Evolutionary conservation across 345 rosid species (phyloP), one percentile per base, ranked within the genome.

Genomic region (Boechera divaricarpa): DNA sequence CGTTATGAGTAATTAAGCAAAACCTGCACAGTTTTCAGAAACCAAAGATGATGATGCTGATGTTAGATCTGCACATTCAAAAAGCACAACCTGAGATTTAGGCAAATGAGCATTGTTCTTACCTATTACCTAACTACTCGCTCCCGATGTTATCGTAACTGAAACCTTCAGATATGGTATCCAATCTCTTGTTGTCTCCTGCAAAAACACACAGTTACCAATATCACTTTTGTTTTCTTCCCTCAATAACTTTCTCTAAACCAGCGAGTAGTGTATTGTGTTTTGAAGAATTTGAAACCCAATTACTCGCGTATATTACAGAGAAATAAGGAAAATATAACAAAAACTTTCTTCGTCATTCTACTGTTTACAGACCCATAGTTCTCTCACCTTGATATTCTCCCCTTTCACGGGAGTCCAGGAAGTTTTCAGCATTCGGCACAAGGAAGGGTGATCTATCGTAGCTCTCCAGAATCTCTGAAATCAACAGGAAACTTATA

Each of bases 391-490:
- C 90, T 82, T 86, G 85, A 72, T 84, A 89, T 18, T 86, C 91
- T 80, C 76, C 82, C 33, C 88, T 84, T 64, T 86, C 92, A 42
- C 84, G 87, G 58, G 91, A 82, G 76, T 90, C 92, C 58, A 84
- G 73, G 71, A 86, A 83, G 63, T 69, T 83, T 56, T 84, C 88
- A 60, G 72, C 39, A 69, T 85, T 88, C 9, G 84, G 71, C 24
- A 76, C 88, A 70, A 91, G 83, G 84, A 86, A 93, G 9, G 99
- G 97, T 63, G 98, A 93, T 68, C 93, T 81, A 16, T 90, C 85
- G 45, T 93, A 93, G 83, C 82, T 88, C 86, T 90, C 98, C 78
- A 90, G 72, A 77, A 95, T 93, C 69, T 93, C 99, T 96, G 88
- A 35, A 73, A 70, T 26, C 36, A 57, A 63, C 38, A 74, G 4